Evolutionary conservation across 1,284 basidiomycete species (phyloP).

Genomic region (Trichosporon faecale): DNA sequence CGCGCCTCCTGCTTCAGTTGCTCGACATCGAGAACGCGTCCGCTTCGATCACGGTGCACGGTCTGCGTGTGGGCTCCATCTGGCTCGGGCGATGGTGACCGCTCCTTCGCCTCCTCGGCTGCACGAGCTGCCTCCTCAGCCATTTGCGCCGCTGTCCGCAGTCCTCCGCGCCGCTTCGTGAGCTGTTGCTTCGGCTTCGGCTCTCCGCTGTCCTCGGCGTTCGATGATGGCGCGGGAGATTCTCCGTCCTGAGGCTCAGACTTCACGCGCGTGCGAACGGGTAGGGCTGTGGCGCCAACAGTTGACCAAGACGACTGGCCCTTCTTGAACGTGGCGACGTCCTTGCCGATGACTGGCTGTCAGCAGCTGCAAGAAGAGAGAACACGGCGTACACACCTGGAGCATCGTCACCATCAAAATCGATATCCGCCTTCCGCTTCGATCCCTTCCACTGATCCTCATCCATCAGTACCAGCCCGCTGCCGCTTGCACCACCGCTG

Average conservation of each 20-base stretch:
- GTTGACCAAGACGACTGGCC: slow-evolving; percentile 44
- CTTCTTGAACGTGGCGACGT: slow-evolving; percentile 42
- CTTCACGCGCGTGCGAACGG: slow-evolving; percentile 29
- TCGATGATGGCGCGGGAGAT: slow-evolving; percentile 18
- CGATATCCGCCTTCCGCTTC: slow-evolving; percentile 32
- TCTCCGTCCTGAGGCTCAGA: slow-evolving; percentile 30
- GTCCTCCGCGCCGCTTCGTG: slow-evolving; percentile 61
- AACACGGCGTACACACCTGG: slow-evolving; percentile 44
- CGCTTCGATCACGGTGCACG: slow-evolving; percentile 86
- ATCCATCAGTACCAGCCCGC: slow-evolving; percentile 47
- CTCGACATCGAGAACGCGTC: slow-evolving; percentile 83
- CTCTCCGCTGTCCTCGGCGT: not conserved
- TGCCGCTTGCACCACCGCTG: slow-evolving; percentile 21
- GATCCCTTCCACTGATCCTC: slow-evolving; percentile 57
- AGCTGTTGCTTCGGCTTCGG: slow-evolving; percentile 37
- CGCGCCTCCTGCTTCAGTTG: slow-evolving; percentile 77
- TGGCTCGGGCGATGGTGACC: slow-evolving; percentile 52
- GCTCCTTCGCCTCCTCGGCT: slow-evolving; percentile 49
- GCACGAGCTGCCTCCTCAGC: slow-evolving; percentile 57
- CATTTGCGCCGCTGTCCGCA: slow-evolving; percentile 63
- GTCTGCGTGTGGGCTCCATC: slow-evolving; percentile 65
- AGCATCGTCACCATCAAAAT: slow-evolving; percentile 49
- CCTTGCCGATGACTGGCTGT: slow-evolving; percentile 42
- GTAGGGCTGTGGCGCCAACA: slow-evolving; percentile 36
- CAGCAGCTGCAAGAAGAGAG: not conserved